These are phyloP conservation scores for Candida dubliniensis DNA, from an alignment of 1,139 yeast genomes.

Conservation along the genomic window DNA sequence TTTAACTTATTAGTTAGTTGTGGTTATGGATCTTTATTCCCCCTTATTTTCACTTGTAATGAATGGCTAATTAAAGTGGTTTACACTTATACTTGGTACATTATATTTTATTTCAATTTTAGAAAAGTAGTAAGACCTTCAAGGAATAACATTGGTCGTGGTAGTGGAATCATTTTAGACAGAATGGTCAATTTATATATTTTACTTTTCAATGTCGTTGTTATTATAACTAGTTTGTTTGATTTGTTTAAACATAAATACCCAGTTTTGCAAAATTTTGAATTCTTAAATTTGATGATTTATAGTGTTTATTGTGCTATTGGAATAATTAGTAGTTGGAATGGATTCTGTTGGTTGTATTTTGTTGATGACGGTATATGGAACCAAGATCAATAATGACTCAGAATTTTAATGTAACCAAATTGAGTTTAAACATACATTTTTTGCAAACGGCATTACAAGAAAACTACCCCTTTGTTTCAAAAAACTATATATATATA, in stretches of 20 bases:
- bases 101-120: constrained; percentile 71
- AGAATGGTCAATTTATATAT: constrained; percentile 68
- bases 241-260: constrained; percentile 57
- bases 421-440: too few species aligned
- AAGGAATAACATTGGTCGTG: constrained; percentile 36
- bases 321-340: constrained; percentile 87
- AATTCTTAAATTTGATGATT: constrained; percentile 77
- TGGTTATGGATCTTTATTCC: constrained; percentile 87
- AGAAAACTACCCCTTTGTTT: too few species aligned
- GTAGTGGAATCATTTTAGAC: constrained; percentile 58
- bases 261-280: constrained; percentile 51
- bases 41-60: constrained; percentile 77
- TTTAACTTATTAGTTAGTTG: constrained; percentile 69
- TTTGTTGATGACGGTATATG: constrained; percentile 73
- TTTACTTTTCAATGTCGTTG: constrained; percentile 66
- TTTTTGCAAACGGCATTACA: too few species aligned
- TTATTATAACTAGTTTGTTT: constrained; percentile 52
- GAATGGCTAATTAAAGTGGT: constrained; percentile 75
- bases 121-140: constrained; percentile 64
- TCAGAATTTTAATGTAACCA: too few species aligned
- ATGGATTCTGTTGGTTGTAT: constrained; percentile 84
- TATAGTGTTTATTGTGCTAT: constrained; percentile 83
- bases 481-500: too few species aligned
- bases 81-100: constrained; percentile 86
- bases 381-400: constrained; percentile 25